Base-by-base conservation (phyloP, 2,329 filamentous ascomycete species). In the Monilinia fructigena region DNA sequence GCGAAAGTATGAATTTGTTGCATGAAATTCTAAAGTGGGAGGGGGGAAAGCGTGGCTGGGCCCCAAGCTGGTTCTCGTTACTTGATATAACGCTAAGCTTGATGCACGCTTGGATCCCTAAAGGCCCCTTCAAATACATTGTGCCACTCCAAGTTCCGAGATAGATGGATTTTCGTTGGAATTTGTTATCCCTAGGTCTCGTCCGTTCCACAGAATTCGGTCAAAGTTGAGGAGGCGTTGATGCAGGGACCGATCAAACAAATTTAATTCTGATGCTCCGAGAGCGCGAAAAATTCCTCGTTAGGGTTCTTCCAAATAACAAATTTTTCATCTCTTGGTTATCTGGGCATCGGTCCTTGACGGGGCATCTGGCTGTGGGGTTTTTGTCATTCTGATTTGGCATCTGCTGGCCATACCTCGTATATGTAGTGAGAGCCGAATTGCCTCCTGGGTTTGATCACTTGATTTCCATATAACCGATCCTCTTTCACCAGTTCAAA, bases 371-470 rank as follows among this genome's bases (percentile, higher is more conserved):
- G 53, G 45, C 4, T 42, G 31, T 18, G 63, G 40, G 31, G 11
- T 28, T 28, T 23, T 35, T 20, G 47, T 60, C 47, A 23, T 65
- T 45, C 10, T n/a, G 16, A 48, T 6, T n/a, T 59, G 47, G 18
- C 7, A 50, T 26, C n/a, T 52, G 55, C 48, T 60, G 38, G 52
- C 52, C 40, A 56, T 35, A 53, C 20, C 63, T 65, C 63, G 63
- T 65, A 53, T 65, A 65, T 65, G 63, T 14, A 23, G 63, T 65
- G 23, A 61, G 10, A 50, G n/a, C 26, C 28, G 58, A 28, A 38
- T 61, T 23, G 31, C 31, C 31, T 52, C 8, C 23, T 5, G 20
- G 35, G 10, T 26, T 38, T 38, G 45, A 61, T 61, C 58, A 40
- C 50, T 61, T 52, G 14, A 40, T 38, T 50, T 63, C 35, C 35